Evolutionary conservation across 2,329 filamentous ascomycete genomes (phyloP), one percentile per base, ranked within the genome.

Genomic region (Alternaria alternata): DNA sequence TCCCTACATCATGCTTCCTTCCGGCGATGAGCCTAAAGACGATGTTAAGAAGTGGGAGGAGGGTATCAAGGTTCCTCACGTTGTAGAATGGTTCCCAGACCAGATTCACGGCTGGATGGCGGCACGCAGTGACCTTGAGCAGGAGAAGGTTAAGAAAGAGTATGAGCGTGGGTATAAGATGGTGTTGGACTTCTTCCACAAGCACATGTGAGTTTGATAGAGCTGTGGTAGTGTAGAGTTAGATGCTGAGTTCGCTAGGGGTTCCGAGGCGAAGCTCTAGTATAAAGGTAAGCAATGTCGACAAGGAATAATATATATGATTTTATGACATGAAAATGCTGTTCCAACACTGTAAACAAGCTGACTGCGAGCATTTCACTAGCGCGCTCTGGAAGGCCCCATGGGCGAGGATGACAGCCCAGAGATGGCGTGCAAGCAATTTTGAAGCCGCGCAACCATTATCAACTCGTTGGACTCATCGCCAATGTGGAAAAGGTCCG

Each of bases 1-100:
- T 39, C 87, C 87, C 1, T 85, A 85, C 74, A 81, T 82, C 7
- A 80, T 88, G 79, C 79, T 89, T 41, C 85, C 86, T 2, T 84
- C 81, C 38, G 83, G 83, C 72, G 87, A 88, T 48, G 87, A 89
- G 79, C 74, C 80, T 36, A 82, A 83, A 65, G 80, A 82, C 1
- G 86, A 82, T 48, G 80, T 84, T 2, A 79, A 79, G 72, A 78
- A 81, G 70, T 85, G 82, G 81, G 71, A 83, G 71, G 73, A 82
- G 66, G 79, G 74, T 5, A 67, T 84, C 67, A 84, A 84, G 75
- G 77, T 78, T 20, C 79, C 81, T 64, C 76, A 83, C 61, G 63
- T 79, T 5, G 82, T 85, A 5, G 75, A 84, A 70, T 83, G 81
- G 81, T 84, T 80, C 71, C 75, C 77, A 2, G 79, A 81, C 60